These are phyloP conservation scores for Zasmidium citrigriseum DNA, from an alignment of 2,329 filamentous ascomycete species.

Conservation along the genomic window DNA sequence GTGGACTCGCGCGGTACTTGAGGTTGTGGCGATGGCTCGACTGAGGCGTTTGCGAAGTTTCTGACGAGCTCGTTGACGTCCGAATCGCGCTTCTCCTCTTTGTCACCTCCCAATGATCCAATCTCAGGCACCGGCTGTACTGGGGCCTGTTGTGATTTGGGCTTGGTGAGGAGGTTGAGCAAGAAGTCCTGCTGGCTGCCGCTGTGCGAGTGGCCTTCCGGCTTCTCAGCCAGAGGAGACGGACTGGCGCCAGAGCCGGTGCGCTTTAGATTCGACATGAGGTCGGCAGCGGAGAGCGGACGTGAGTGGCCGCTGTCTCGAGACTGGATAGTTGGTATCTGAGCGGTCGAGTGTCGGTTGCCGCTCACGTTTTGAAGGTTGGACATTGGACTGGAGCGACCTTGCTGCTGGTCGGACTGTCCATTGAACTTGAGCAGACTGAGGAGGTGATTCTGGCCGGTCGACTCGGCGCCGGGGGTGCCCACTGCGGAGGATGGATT, in stretches of 20 bases:
- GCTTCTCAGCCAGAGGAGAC: constrained; percentile 30
- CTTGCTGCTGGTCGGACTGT: constrained; percentile 34
- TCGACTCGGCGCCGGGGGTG: constrained; percentile 41
- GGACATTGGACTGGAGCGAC: constrained; percentile 36
- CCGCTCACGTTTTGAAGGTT: constrained; percentile 37
- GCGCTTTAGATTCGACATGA: constrained; percentile 58
- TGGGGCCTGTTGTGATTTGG: constrained; percentile 39
- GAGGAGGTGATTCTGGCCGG: constrained; percentile 53
- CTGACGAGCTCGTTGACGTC: constrained; percentile 46
- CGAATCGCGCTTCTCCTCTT: constrained; percentile 15
- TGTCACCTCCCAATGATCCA: constrained; percentile 4
- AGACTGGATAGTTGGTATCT: constrained; percentile 18
- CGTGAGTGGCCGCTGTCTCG: constrained; percentile 18
- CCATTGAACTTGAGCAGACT: constrained; percentile 67
- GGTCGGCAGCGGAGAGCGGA: constrained; percentile 56
- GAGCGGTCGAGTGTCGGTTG: constrained; percentile 20
- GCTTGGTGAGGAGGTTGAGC: constrained; percentile 79
- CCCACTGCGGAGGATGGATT: constrained; percentile 43
- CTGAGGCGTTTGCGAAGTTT: constrained; percentile 46
- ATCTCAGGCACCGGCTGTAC: constrained; percentile 33
- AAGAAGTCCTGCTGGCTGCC: constrained; percentile 70
- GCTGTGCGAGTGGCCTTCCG: constrained; percentile 29
- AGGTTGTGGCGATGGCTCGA: constrained; percentile 39
- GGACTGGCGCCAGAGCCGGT: constrained; percentile 42
- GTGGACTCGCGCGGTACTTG: constrained; percentile 25